Evolutionary conservation across 2,329 filamentous ascomycete genomes (phyloP).

Genomic region (Cercospora sp.): DNA sequence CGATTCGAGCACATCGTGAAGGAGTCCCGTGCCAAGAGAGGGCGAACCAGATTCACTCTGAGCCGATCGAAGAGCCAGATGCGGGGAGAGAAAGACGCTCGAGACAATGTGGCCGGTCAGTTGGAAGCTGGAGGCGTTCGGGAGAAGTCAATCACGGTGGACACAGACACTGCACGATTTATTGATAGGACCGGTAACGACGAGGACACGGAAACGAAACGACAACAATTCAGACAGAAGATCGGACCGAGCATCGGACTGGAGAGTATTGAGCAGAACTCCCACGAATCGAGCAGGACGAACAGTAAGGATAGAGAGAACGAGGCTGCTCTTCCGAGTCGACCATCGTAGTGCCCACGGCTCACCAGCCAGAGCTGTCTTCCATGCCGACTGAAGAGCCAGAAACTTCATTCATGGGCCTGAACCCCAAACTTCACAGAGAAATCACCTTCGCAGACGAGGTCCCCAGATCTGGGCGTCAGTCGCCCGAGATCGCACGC

Average conservation of each 20-base stretch:
- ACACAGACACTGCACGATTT: conserved; percentile 34
- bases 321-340: conserved; percentile 24
- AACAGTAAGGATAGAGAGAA: conserved; percentile 19
- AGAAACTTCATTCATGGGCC: conserved; percentile 31
- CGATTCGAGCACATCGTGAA: conserved; percentile 81
- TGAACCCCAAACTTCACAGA: conserved; percentile 35
- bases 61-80: conserved; percentile 37
- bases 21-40: conserved; percentile 68
- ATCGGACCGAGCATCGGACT: conserved; percentile 36
- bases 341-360: conserved; percentile 9
- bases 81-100: conserved; percentile 38
- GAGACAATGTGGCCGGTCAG: conserved; percentile 49
- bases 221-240: conserved; percentile 47
- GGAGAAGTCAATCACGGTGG: conserved; percentile 61
- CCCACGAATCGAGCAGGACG: conserved; percentile 9
- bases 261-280: background rate
- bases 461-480: conserved; percentile 45
- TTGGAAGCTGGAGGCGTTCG: conserved; percentile 66
- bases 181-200: conserved; percentile 54
- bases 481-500: conserved; percentile 47
- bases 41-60: conserved; percentile 59
- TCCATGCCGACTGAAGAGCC: conserved; percentile 8
- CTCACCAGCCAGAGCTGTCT: background rate
- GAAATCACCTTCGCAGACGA: conserved; percentile 71
- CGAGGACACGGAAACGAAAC: conserved; percentile 52